A percentile compares a stretch with the other conserved stretches of the same genome.
Conservation (phyloP, 805 yeast genomes). For the Yamadazyma kitorensis region DNA sequence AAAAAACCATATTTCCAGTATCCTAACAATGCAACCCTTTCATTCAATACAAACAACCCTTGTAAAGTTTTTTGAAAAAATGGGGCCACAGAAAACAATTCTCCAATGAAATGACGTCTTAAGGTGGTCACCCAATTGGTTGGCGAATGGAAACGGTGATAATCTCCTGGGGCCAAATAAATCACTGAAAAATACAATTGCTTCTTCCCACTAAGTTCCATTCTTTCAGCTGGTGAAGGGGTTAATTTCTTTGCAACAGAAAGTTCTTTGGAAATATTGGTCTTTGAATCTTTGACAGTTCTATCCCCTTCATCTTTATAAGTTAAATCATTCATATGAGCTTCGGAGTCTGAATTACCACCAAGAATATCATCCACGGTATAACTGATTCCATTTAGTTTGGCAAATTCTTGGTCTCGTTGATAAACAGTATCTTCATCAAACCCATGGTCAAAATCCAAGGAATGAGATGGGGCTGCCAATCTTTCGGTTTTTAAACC, state of each 20-base stretch:
- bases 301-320: conserved; percentile 71
- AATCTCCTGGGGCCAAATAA: conserved; percentile 97
- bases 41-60: conserved; percentile 87
- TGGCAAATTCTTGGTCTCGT: conserved; percentile 73
- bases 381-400: conserved; percentile 68
- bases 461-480: conserved; percentile 55
- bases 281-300: conserved; percentile 33
- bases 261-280: conserved; percentile 33
- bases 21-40: conserved; percentile 92
- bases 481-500: conserved; percentile 55
- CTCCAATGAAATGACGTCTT: conserved; percentile 95
- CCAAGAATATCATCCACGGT: conserved; percentile 69
- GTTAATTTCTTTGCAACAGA: conserved; percentile 42
- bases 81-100: conserved; percentile 93
- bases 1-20: conserved; percentile 97
- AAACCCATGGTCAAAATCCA: conserved; percentile 42
- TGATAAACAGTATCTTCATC: conserved; percentile 43
- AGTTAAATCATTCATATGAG: conserved; percentile 45
- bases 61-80: conserved; percentile 86
- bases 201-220: conserved; percentile 39
- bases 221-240: conserved; percentile 29
- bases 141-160: conserved; percentile 96
- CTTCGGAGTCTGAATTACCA: conserved; percentile 29
- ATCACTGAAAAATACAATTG: conserved; percentile 84
- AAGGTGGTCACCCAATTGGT: conserved; percentile 91